Evolutionary conservation across 768 basidiomycete species (phyloP), one percentile per base, ranked within the genome.

Genomic region (Leccinum boreale): DNA sequence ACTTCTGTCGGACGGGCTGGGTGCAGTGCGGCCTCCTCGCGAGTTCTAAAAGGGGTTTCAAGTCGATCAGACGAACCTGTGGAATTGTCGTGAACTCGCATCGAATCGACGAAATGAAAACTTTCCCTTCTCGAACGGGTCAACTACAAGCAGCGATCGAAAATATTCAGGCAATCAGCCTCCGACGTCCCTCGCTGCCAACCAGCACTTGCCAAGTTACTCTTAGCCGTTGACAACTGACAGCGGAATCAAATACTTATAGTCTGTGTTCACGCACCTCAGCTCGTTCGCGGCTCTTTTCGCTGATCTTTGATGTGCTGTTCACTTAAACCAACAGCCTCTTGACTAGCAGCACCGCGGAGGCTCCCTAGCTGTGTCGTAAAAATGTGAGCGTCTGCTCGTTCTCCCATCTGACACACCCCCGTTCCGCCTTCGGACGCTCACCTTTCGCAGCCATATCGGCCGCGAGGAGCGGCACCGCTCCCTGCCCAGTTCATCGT

Each of bases 1-100:
- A 58, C 61, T 65, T 69, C 60, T 65, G 60, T 68, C 52, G 59
- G 58, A 60, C 60, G 53, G 58, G 65, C 67, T 65, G 66, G 58
- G 55, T 70, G 67, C 68, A 58, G 70, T 62, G 68, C 63, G 70
- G 68, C 70, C 60, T 68, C 70, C 70, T 65, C 60, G 52, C 66
- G 68, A 61, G 58, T 31, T 54, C 45, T 31, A 54, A 47, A 35
- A 46, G 52, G 57, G 52, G 55, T 33, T 60, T 45, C 42, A 19
- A 46, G 52, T 63, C 50, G 56, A 69, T 61, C 58, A 29, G 45
- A 17, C 28, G 29, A 28, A n/a, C 31, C 31, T 33, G 55, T 59
- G 52, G 52, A 54, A 55, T 36, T 48, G 36, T 42, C 42, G 42
- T 42, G 42, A 42, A 42, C 49, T 58, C 28, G 39, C 11, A 28